A percentile compares a stretch with the other conserved stretches of the same genome.
These are phyloP conservation scores for Pseudogymnoascus sp. DNA, from an alignment of 2,329 filamentous ascomycete genomes.

Conservation along the genomic window DNA sequence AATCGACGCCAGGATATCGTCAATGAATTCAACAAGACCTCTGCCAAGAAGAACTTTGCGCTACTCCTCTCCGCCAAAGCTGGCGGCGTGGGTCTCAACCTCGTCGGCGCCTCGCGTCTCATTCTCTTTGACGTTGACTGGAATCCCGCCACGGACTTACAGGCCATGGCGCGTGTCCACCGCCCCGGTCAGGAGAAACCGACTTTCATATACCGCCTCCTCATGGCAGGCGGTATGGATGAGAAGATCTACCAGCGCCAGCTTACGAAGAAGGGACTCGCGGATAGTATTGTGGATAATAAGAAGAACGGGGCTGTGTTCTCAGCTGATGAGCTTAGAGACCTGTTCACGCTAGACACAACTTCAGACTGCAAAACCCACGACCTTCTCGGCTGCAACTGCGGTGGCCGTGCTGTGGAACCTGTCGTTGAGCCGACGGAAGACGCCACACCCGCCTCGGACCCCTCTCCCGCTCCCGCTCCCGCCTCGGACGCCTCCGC, in stretches of 20 bases:
- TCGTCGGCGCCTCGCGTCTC: conserved; percentile 62
- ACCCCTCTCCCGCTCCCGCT: neutral
- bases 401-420: conserved; percentile 44
- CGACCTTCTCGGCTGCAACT: conserved; percentile 55
- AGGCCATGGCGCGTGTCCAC: conserved; percentile 69
- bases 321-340: conserved; percentile 55
- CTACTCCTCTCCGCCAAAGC: conserved; percentile 67
- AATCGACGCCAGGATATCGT: conserved; percentile 59
- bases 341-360: conserved; percentile 59
- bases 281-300: conserved; percentile 63
- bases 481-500: conserved; percentile 9
- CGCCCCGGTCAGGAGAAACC: conserved; percentile 61
- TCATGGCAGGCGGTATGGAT: conserved; percentile 61
- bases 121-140: conserved; percentile 68
- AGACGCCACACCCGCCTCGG: neutral
- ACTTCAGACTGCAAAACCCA: conserved; percentile 57
- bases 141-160: conserved; percentile 66
- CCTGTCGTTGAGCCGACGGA: conserved; percentile 15
- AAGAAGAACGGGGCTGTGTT: conserved; percentile 54
- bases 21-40: conserved; percentile 58
- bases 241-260: conserved; percentile 71
- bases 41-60: conserved; percentile 50
- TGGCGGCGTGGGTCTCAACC: conserved; percentile 61
- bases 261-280: conserved; percentile 61
- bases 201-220: conserved; percentile 61